Evolutionary conservation across 352 stramenopile genomes (phyloP), one percentile per base, ranked within the genome.

Genomic region (Pythium dissotocum): DNA sequence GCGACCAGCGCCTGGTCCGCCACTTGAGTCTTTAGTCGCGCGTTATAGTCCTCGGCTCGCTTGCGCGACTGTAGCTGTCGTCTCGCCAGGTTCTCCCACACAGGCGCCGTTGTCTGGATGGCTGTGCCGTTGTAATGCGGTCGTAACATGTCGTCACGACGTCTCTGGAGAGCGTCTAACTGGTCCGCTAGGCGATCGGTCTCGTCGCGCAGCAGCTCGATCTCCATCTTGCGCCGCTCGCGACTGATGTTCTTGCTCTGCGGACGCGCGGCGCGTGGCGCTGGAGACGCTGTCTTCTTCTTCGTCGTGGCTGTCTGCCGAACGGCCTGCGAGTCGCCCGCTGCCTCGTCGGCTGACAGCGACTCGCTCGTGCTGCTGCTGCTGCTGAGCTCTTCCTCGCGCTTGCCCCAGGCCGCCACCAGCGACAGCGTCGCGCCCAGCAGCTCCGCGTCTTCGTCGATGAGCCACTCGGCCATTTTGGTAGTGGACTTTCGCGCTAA

Each of bases 361-460:
- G 44, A 32, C n/a, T 32, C n/a, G 44, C 44, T 52, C 44, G 6
- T n/a, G 21, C 44, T 30, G 16, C 16, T n/a, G 21, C 44, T 52
- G 44, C 44, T 52, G n/a, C 44, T 52, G 18, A 21, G 44, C 44
- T 52, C 18, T 32, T 52, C 44, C 8, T 32, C 42, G 9, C 18
- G 44, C 44, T 52, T 21, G 10, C 21, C 44, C 44, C 44, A 52
- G n/a, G 18, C n/a, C 44, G 44, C 44, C 44, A 52, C 44, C n/a
- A 52, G 44, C n/a, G 44, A 52, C 44, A 52, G 44, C 44, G 44
- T 52, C 44, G 44, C 44, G 18, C 44, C 44, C 44, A 52, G 44
- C 16, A 52, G n/a, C 44, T 52, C 44, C n/a, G 44, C 4, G 44
- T 52, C 44, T 9, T 52, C 44, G 18, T 52, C 44, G 16, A 52